These are phyloP conservation scores for Fusarium sp. DNA, from an alignment of 2,329 filamentous ascomycete genomes.

Conservation along the genomic window DNA sequence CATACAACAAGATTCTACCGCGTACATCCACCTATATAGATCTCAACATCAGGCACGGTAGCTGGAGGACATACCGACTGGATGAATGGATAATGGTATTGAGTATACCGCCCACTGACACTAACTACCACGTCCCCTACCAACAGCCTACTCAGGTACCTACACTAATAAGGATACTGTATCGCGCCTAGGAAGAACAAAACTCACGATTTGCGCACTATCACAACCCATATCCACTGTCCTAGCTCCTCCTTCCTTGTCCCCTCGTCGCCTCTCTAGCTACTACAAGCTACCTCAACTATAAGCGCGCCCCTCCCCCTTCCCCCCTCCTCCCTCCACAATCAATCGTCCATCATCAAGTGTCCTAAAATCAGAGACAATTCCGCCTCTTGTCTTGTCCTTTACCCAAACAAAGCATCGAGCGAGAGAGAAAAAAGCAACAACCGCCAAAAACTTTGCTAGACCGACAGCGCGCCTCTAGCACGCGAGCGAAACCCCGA, in stretches of 20 bases:
- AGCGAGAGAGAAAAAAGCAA: conserved; percentile 38
- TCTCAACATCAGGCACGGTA: background rate
- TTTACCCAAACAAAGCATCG: background rate
- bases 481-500: conserved; percentile 32
- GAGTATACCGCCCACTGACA: no score
- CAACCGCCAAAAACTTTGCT: conserved; percentile 23
- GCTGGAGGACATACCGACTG: no score
- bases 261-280: background rate
- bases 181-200: background rate
- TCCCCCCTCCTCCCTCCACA: conserved; percentile 23
- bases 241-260: conserved; percentile 2
- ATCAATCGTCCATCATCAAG: conserved; percentile 20
- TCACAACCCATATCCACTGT: conserved; percentile 27
- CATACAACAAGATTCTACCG: conserved; percentile 3
- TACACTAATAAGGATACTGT: background rate
- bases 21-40: conserved; percentile 14
- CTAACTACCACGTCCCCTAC: no score
- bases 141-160: no score
- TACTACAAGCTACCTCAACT: conserved; percentile 14
- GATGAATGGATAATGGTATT: no score
- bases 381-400: conserved; percentile 40
- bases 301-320: background rate
- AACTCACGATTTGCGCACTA: no score
- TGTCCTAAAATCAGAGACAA: conserved; percentile 37
- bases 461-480: conserved; percentile 36